These are phyloP conservation scores for Pythium utonaiense DNA, from an alignment of 352 stramenopile genomes.

Conservation along the genomic window DNA sequence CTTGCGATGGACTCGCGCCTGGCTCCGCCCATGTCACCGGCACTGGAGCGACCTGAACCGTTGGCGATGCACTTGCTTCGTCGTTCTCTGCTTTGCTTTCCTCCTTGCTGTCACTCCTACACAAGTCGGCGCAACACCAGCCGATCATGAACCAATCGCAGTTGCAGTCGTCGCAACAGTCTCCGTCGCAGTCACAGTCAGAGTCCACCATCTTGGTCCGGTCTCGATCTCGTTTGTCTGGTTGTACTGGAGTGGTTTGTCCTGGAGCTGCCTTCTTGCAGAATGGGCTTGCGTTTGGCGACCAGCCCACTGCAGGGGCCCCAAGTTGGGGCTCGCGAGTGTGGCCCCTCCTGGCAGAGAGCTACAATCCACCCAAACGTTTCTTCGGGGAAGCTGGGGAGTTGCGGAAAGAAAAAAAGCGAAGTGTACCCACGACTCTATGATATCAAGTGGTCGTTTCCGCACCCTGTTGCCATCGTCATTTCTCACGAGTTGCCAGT, in stretches of 20 bases:
- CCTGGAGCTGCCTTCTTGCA: background rate
- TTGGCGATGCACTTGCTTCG: background rate
- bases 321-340: too few species aligned
- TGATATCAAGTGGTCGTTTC: too few species aligned
- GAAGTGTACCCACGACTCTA: too few species aligned
- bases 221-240: background rate
- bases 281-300: background rate
- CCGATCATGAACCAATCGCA: background rate
- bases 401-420: too few species aligned
- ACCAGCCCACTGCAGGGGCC: too few species aligned
- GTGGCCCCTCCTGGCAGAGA: too few species aligned
- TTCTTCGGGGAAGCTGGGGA: too few species aligned
- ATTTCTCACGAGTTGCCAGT: too few species aligned
- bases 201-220: too few species aligned
- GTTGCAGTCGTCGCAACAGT: slow-evolving; percentile 1
- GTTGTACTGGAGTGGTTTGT: background rate
- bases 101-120: background rate
- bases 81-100: background rate
- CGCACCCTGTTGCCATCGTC: too few species aligned
- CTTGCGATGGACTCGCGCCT: background rate
- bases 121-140: background rate
- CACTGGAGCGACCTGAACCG: slow-evolving; percentile 6
- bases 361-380: too few species aligned
- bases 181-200: background rate
- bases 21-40: background rate